phyloP scores from a whole-genome alignment of 768 basidiomycete genomes.

The Amanita fuliginea region DNA sequence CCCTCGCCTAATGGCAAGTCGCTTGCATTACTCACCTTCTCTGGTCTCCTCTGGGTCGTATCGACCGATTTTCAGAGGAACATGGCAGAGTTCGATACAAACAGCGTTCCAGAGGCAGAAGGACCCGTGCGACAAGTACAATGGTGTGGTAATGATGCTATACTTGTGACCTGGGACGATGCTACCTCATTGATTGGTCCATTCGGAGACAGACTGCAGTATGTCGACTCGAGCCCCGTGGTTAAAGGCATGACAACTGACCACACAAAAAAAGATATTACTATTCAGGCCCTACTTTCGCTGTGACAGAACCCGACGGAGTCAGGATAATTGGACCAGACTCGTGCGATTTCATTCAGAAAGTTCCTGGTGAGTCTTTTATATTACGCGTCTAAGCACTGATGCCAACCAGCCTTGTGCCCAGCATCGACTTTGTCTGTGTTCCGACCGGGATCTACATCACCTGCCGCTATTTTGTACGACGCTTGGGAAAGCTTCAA shows the following conservation, averaged over 20 bases:
- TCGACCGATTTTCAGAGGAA: constrained; percentile 86
- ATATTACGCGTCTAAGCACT: not conserved
- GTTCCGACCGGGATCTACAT: constrained; percentile 87
- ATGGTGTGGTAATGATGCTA: constrained; percentile 97
- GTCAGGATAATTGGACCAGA: constrained; percentile 75
- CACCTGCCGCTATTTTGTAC: constrained; percentile 83
- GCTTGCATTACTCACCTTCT: constrained; percentile 69
- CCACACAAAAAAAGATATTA: constrained; percentile 45
- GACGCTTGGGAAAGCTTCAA: constrained; percentile 89
- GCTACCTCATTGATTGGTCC: constrained; percentile 85
- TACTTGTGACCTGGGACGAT: constrained; percentile 75
- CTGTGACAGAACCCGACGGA: constrained; percentile 83
- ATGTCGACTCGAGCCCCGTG: constrained; percentile 16
- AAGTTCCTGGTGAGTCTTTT: constrained; percentile 68
- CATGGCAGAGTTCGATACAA: constrained; percentile 80
- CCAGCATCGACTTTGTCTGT: constrained; percentile 70
- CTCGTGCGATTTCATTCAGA: constrained; percentile 82
- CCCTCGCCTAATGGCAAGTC: constrained; percentile 94
- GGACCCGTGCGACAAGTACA: constrained; percentile 62
- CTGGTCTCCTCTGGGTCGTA: constrained; percentile 82
- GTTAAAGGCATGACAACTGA: constrained; percentile 8
- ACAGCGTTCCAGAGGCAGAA: constrained; percentile 37
- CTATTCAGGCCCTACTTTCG: constrained; percentile 66
- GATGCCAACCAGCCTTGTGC: not conserved
- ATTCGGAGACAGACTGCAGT: constrained; percentile 80